phyloP scores from a whole-genome alignment of 192 early-diverging fungal genomes.

The Backusella liffmaniae region DNA sequence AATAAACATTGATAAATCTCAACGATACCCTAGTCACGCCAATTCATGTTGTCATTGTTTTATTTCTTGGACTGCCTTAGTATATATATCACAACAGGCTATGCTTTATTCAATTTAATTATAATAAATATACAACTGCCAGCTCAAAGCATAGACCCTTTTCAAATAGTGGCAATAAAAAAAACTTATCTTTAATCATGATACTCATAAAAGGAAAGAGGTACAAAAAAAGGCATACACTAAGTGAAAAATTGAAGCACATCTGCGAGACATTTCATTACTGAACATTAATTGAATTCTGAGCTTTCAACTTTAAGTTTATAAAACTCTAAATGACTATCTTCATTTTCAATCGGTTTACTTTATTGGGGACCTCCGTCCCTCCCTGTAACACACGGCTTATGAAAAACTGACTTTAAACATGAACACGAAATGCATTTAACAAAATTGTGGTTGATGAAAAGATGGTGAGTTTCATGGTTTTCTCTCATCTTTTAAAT shows the following conservation, averaged over 20 bases:
- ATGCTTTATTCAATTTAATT: neutral
- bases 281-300: neutral
- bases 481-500: too few species aligned
- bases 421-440: neutral
- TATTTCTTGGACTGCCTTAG: neutral
- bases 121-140: neutral
- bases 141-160: neutral
- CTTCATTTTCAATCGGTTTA: neutral
- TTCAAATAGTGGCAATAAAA: neutral
- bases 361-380: neutral
- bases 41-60: neutral
- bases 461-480: neutral
- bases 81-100: neutral
- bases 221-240: neutral
- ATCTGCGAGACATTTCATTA: neutral
- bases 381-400: neutral
- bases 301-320: neutral
- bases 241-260: neutral
- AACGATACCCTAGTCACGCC: neutral
- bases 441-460: neutral
- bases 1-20: too few species aligned
- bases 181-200: neutral
- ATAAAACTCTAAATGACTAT: neutral
- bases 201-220: neutral
- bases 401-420: neutral